These are phyloP conservation scores for Dryas alaskensis DNA, from an alignment of 306 rosid species.

Conservation along the genomic window DNA sequence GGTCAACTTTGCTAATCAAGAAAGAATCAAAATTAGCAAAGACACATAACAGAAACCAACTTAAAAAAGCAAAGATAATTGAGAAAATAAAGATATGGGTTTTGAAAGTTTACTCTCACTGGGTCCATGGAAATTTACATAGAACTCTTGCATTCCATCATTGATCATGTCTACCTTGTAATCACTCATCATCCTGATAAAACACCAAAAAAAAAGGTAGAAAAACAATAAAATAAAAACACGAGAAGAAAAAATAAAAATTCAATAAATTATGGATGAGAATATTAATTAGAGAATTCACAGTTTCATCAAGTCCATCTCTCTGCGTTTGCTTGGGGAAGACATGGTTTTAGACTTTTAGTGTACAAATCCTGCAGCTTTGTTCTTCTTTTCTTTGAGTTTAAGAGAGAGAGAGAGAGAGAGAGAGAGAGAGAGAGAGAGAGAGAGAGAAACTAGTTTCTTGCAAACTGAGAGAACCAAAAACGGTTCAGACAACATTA, in stretches of 20 bases:
- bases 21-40: constrained; percentile 3
- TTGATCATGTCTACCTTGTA: constrained; percentile 83
- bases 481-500: constrained; percentile 35
- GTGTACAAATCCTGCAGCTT: background rate
- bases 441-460: constrained; percentile 16
- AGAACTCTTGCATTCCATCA: constrained; percentile 80
- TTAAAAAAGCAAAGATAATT: background rate
- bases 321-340: constrained; percentile 91
- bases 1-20: constrained; percentile 34
- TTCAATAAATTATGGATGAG: background rate
- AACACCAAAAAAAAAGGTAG: constrained; percentile 2
- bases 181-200: constrained; percentile 89
- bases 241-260: background rate
- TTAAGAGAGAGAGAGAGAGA: constrained; percentile 18
- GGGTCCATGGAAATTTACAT: constrained; percentile 84
- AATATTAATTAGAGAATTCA: constrained; percentile 23
- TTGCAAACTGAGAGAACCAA: constrained; percentile 30
- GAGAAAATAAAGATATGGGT: constrained; percentile 24
- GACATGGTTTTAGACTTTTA: constrained; percentile 65
- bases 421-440: constrained; percentile 1
- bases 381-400: constrained; percentile 13
- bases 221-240: background rate
- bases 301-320: constrained; percentile 97
- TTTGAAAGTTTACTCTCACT: constrained; percentile 54
- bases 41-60: constrained; percentile 12